These are phyloP conservation scores for Aspergillus campestris DNA, from an alignment of 495 filamentous ascomycete species.

Conservation along the genomic window DNA sequence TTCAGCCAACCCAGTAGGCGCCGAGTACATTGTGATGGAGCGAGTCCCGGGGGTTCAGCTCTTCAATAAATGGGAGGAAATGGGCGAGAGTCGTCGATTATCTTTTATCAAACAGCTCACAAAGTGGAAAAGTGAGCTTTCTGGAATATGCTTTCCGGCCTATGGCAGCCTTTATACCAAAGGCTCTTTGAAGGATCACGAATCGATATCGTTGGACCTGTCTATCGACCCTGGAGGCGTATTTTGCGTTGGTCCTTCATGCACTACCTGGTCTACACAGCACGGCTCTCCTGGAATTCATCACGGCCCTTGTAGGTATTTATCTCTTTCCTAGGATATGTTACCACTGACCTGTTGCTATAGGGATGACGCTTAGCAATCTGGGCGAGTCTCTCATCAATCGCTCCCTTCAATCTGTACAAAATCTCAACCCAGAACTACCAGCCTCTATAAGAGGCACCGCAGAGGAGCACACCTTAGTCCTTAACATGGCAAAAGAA, in stretches of 20 bases:
- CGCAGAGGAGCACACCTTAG: constrained; percentile 10
- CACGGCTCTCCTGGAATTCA: constrained; percentile 13
- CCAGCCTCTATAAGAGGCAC: constrained; percentile 2
- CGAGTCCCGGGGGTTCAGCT: constrained; percentile 27
- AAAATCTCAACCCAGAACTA: too few species aligned
- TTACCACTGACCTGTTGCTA: background rate
- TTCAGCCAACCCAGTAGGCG: constrained; percentile 19
- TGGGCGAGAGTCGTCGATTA: constrained; percentile 14
- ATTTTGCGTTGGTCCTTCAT: constrained; percentile 19
- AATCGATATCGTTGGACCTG: constrained; percentile 4
- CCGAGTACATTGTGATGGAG: constrained; percentile 34
- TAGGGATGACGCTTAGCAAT: constrained; percentile 16
- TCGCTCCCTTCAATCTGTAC: too few species aligned
- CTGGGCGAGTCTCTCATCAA: background rate
- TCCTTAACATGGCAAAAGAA: constrained; percentile 11
- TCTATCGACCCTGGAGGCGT: constrained; percentile 11
- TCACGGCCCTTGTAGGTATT: constrained; percentile 20
- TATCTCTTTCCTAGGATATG: background rate
- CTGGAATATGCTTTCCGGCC: constrained; percentile 18
- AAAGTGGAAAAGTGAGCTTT: constrained; percentile 18
- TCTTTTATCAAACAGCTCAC: constrained; percentile 24
- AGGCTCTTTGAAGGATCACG: too few species aligned
- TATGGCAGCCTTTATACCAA: constrained; percentile 26
- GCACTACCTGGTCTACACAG: background rate
- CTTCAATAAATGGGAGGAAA: constrained; percentile 19